These are phyloP conservation scores for Lodderomyces beijingensis DNA, from an alignment of 1,139 yeast species.

Conservation along the genomic window DNA sequence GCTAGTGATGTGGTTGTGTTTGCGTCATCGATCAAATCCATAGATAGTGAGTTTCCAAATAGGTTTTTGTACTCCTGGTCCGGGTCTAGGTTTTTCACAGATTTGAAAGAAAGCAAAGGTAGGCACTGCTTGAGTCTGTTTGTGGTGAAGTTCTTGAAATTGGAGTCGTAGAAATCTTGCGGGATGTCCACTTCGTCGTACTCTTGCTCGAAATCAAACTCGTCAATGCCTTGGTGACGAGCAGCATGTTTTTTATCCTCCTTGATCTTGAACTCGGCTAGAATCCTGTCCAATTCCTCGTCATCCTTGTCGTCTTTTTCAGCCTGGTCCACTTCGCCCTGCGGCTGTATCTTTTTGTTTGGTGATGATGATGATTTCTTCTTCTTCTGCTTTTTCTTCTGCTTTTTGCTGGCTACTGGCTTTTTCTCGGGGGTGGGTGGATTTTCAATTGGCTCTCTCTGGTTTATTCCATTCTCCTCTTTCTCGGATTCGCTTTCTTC, in stretches of 20 bases:
- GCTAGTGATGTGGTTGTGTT: conserved; percentile 58
- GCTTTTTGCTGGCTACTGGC: conserved; percentile 13
- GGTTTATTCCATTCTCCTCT: conserved; percentile 5
- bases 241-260: conserved; percentile 18
- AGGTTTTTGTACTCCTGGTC: conserved; percentile 71
- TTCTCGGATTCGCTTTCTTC: conserved; percentile 22
- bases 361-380: too few relatives aligned
- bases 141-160: conserved; percentile 44
- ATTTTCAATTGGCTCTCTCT: conserved; percentile 16
- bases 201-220: conserved; percentile 29
- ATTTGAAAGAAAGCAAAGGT: conserved; percentile 39
- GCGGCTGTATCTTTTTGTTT: not conserved
- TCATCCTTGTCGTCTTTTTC: conserved; percentile 28
- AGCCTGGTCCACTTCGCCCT: conserved; percentile 13
- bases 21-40: conserved; percentile 68
- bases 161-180: conserved; percentile 37
- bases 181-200: conserved; percentile 33
- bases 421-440: conserved; percentile 6
- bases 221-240: conserved; percentile 19
- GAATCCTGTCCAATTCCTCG: conserved; percentile 39
- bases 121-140: conserved; percentile 34
- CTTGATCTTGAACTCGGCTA: conserved; percentile 30
- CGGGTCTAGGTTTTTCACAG: conserved; percentile 63
- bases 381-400: conserved; percentile 15
- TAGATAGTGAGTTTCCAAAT: conserved; percentile 64